These are phyloP conservation scores for Hypoxylon sp. DNA, from an alignment of 2,329 filamentous ascomycete species.

Conservation along the genomic window DNA sequence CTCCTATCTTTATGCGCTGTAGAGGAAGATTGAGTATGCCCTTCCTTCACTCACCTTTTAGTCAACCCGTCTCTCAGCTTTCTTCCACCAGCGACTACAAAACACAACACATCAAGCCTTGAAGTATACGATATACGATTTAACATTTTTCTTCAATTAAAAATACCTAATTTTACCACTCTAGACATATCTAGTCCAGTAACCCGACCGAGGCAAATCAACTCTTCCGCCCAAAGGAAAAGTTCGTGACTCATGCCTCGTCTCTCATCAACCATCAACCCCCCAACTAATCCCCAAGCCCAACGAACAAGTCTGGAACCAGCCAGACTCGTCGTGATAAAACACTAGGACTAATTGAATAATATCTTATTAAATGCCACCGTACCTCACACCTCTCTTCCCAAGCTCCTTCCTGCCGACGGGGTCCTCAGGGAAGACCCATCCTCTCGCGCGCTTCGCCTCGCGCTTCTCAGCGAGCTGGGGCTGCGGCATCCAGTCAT, in stretches of 20 bases:
- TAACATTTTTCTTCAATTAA: constrained; percentile 34
- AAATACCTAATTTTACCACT: constrained; percentile 22
- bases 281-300: constrained; percentile 13
- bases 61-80: too few species aligned
- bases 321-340: constrained; percentile 26
- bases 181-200: not conserved
- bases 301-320: constrained; percentile 20
- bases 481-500: constrained; percentile 81
- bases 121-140: not conserved
- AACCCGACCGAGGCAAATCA: constrained; percentile 3
- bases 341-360: constrained; percentile 9
- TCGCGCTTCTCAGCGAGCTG: constrained; percentile 82
- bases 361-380: constrained; percentile 56
- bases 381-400: constrained; percentile 74
- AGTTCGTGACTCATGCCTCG: constrained; percentile 39
- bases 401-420: constrained; percentile 80
- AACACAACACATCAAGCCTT: not conserved
- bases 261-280: constrained; percentile 29
- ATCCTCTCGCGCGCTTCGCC: constrained; percentile 80
- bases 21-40: not conserved
- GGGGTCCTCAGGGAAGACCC: constrained; percentile 82
- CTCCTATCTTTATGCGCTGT: too few species aligned
- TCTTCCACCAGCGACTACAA: not conserved
- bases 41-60: too few species aligned
- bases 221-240: constrained; percentile 12